Evolutionary conservation across 176 grass and related monocot species (phyloP).

Genomic region (Ananas comosus): DNA sequence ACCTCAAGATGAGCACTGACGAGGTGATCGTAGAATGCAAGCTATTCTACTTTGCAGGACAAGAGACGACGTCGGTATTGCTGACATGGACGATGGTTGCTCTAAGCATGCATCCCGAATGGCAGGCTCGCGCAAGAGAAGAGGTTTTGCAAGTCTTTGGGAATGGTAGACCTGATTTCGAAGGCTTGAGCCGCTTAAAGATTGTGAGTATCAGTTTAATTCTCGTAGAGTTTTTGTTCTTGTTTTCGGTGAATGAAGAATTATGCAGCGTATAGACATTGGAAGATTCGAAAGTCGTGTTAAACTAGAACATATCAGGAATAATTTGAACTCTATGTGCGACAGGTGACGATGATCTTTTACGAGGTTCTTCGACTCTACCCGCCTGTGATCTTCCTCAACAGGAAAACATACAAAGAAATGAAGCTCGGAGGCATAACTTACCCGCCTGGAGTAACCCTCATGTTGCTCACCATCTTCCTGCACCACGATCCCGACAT

Average conservation of each 20-base stretch:
- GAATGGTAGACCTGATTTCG: constrained; percentile 32
- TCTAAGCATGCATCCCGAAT: constrained; percentile 68
- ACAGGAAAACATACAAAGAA: constrained; percentile 39
- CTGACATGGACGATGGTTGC: constrained; percentile 71
- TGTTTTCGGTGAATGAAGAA: background rate
- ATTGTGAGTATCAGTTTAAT: constrained; percentile 42
- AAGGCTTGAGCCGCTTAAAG: constrained; percentile 49
- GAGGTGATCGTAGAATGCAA: constrained; percentile 83
- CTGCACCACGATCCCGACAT: constrained; percentile 53
- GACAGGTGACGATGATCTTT: constrained; percentile 55
- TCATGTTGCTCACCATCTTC: constrained; percentile 27
- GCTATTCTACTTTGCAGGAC: constrained; percentile 79
- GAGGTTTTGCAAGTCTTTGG: constrained; percentile 72
- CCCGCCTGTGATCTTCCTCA: constrained; percentile 20
- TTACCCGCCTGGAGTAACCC: constrained; percentile 46
- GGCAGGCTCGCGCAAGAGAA: constrained; percentile 63
- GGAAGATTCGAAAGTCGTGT: background rate
- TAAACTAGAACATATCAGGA: background rate
- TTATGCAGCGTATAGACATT: background rate
- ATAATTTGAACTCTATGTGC: background rate
- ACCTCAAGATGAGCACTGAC: constrained; percentile 40
- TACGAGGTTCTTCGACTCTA: constrained; percentile 71
- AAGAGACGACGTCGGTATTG: constrained; percentile 71
- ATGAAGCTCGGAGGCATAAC: constrained; percentile 38
- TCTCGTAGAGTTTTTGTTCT: background rate